Evolutionary conservation across 75 land plant species (phyloP), one percentile per base, ranked within the genome.

Genomic region (Isoetes taiwanensis): DNA sequence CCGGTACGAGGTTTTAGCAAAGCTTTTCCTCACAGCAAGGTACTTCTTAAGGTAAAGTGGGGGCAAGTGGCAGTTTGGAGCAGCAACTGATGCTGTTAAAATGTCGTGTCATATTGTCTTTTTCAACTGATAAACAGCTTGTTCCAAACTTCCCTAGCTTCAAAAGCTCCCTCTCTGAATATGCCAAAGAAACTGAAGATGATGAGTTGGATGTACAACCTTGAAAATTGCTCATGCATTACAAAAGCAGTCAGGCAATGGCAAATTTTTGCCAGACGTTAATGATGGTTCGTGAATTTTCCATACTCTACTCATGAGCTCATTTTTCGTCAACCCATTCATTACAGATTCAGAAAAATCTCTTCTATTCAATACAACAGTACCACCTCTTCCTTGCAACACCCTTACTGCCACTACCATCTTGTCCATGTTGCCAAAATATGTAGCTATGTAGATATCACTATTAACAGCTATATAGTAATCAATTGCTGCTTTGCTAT

Each of bases 381-480:
- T 82, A 50, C 62, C 77, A 6, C 64, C 48, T 57, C 54, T 27
- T 28, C 86, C 78, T 12, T 63, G 71, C 58, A 72, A 37, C 17
- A 73, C 81, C 43, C 96, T 68, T 83, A 86, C 83, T 2, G 96
- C 79, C 53, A 85, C 56, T 20, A 90, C 96, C 96, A 90, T 90
- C 77, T 90, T 85, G 57, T 90, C 96, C 96, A 90, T 90, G 64
- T 90, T 85, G 30, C 91, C 96, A 42, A 90, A 86, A 61, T 75
- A 85, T 2, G 91, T 90, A 3, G 91, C 96, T 12, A 90, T 54
- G 35, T 90, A 90, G 2, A 66, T 80, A 26, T 90, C 96, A 56
- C 86, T 80, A 59, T 82, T 74, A n/a, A 85, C 78, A 2, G 86
- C 76, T 8, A 90, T 72, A 58, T 74, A 82, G 62, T 81, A 90